A percentile compares a stretch with the other conserved stretches of the same genome.
phyloP scores from a whole-genome alignment of 495 filamentous ascomycete species.

The Aspergillus olivimuriae region DNA sequence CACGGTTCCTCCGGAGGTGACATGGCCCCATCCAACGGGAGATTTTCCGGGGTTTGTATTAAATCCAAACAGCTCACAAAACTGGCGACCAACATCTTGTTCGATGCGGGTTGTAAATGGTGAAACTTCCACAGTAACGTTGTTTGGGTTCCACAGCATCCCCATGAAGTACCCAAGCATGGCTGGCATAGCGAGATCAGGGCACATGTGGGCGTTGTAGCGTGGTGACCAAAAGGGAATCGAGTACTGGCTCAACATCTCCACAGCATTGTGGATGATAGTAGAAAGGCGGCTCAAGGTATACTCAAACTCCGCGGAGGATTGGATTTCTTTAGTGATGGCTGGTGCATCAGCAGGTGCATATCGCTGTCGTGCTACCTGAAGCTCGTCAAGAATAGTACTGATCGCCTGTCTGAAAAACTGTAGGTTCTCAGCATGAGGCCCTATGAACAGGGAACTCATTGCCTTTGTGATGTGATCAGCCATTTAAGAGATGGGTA shows the following conservation, averaged over 20 bases:
- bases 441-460: slow-evolving; percentile 37
- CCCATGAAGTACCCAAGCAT: slow-evolving; percentile 40
- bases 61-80: slow-evolving; percentile 41
- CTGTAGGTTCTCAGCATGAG: slow-evolving; percentile 32
- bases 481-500: no score
- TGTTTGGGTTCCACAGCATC: slow-evolving; percentile 47
- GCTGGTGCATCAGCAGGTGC: slow-evolving; percentile 26
- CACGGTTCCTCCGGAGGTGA: slow-evolving; percentile 39
- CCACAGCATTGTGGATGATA: slow-evolving; percentile 15
- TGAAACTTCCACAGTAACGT: slow-evolving; percentile 39
- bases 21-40: slow-evolving; percentile 30
- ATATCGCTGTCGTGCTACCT: slow-evolving; percentile 23
- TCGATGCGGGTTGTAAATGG: slow-evolving; percentile 35
- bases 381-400: slow-evolving; percentile 27
- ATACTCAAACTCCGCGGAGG: slow-evolving; percentile 20
- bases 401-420: slow-evolving; percentile 30
- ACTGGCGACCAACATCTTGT: slow-evolving; percentile 35
- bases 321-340: slow-evolving; percentile 22
- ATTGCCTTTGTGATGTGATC: slow-evolving; percentile 27
- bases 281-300: slow-evolving; percentile 19
- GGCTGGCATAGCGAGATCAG: slow-evolving; percentile 24
- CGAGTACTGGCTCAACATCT: slow-evolving; percentile 27
- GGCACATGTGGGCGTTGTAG: slow-evolving; percentile 43
- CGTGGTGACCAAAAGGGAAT: slow-evolving; percentile 42
- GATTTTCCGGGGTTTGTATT: slow-evolving; percentile 18